Percentiles rank a stretch among this genome's conserved stretches.
Conservation (phyloP, 768 basidiomycete genomes). For the Suillus spraguei region DNA sequence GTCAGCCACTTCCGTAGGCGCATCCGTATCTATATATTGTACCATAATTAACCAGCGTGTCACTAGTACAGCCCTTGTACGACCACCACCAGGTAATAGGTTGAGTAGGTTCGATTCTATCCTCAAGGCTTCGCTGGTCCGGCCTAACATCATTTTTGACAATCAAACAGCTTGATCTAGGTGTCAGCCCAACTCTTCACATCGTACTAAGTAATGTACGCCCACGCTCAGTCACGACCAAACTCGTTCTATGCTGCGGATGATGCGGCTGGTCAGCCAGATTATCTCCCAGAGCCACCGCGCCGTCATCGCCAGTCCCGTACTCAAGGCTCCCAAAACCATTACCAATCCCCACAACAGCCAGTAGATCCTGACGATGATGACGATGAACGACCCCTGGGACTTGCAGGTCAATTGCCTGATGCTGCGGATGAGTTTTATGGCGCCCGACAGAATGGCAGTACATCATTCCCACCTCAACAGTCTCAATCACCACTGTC, state of each 20-base stretch:
- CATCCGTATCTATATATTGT: not conserved
- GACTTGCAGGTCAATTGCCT: slow-evolving; percentile 28
- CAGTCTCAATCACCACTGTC: slow-evolving; percentile 59
- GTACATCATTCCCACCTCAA: slow-evolving; percentile 33
- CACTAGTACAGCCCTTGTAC: slow-evolving; percentile 2
- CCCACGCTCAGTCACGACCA: slow-evolving; percentile 37
- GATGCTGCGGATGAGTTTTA: slow-evolving; percentile 48
- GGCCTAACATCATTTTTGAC: not conserved
- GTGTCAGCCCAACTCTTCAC: not conserved
- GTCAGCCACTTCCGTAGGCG: slow-evolving; percentile 3
- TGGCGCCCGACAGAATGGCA: slow-evolving; percentile 17
- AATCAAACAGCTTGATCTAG: slow-evolving; percentile 3
- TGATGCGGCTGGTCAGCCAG: slow-evolving; percentile 11
- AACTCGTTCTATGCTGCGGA: slow-evolving; percentile 38
- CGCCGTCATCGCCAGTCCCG: slow-evolving; percentile 25
- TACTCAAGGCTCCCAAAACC: slow-evolving; percentile 20
- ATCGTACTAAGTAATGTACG: slow-evolving; percentile 26
- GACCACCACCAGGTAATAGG: not conserved
- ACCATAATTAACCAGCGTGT: slow-evolving; percentile 5
- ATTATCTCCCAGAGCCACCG: slow-evolving; percentile 16
- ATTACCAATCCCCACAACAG: slow-evolving; percentile 21
- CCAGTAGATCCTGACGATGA: slow-evolving; percentile 37
- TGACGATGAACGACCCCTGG: slow-evolving; percentile 43
- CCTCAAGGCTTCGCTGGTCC: not conserved
- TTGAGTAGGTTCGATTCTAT: not conserved